These are phyloP conservation scores for Euphrasia arctica DNA, from an alignment of 305 asterid genomes.

Conservation along the genomic window DNA sequence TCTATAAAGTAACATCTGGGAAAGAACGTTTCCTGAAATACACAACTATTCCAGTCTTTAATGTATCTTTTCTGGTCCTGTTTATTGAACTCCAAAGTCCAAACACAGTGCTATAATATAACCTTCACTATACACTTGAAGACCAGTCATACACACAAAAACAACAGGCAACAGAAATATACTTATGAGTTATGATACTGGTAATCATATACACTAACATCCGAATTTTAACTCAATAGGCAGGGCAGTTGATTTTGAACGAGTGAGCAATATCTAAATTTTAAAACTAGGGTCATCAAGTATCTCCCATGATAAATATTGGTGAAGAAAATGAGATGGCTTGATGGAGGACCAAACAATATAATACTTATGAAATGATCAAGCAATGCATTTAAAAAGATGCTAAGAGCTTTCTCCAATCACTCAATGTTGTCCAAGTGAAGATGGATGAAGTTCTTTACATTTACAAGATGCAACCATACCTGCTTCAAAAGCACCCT, in stretches of 20 bases:
- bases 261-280: conserved; percentile 4
- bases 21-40: conserved; percentile 15
- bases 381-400: conserved; percentile 15
- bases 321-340: not conserved
- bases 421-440: not conserved
- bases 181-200: not conserved
- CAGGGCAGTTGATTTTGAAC: conserved; percentile 19
- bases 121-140: conserved; percentile 9
- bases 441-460: conserved; percentile 16
- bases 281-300: conserved; percentile 3
- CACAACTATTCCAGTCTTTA: conserved; percentile 8
- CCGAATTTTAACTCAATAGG: conserved; percentile 5
- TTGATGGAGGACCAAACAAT: not conserved
- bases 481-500: conserved; percentile 73
- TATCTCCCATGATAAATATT: conserved; percentile 4
- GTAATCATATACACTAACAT: conserved; percentile 1
- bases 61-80: conserved; percentile 10
- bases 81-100: conserved; percentile 5
- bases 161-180: not conserved
- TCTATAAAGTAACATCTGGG: conserved; percentile 12
- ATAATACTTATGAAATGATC: conserved; percentile 15
- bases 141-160: not conserved
- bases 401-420: conserved; percentile 8
- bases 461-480: conserved; percentile 25
- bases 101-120: not conserved